A percentile compares a stretch with the other conserved stretches of the same genome.
Conservation (phyloP, 768 basidiomycete species). For the Fibroporia radiculosa region DNA sequence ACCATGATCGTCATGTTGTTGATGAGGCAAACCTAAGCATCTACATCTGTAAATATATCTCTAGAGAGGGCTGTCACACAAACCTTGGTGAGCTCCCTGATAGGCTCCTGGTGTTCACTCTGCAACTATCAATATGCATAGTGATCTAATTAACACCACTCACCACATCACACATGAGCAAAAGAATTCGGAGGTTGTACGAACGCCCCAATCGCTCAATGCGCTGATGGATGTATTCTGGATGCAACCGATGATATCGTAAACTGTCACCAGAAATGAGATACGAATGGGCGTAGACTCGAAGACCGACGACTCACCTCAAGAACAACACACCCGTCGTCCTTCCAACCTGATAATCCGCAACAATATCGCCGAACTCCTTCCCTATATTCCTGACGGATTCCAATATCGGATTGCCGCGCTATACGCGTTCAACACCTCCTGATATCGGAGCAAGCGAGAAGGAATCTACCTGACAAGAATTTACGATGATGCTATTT, state of each 20-base stretch:
- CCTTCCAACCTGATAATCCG: slow-evolving; percentile 92
- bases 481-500: slow-evolving; percentile 27
- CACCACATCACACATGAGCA: slow-evolving; percentile 90
- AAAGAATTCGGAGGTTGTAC: slow-evolving; percentile 78
- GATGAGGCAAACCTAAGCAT: slow-evolving; percentile 67
- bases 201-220: slow-evolving; percentile 79
- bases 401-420: slow-evolving; percentile 85
- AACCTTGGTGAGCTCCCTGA: slow-evolving; percentile 89
- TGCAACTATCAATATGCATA: slow-evolving; percentile 21
- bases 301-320: slow-evolving; percentile 46
- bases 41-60: neutral
- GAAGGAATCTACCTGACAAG: slow-evolving; percentile 19
- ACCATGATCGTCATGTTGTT: slow-evolving; percentile 92
- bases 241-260: slow-evolving; percentile 92
- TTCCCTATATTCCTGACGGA: slow-evolving; percentile 83
- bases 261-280: slow-evolving; percentile 40
- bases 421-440: slow-evolving; percentile 30
- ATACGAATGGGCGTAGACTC: neutral
- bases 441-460: neutral
- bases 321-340: slow-evolving; percentile 91
- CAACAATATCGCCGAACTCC: slow-evolving; percentile 89
- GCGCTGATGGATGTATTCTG: slow-evolving; percentile 90
- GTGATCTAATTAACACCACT: slow-evolving; percentile 23
- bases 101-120: slow-evolving; percentile 87
- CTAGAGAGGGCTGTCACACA: neutral